Percentiles rank a stretch among this genome's conserved stretches.
Evolutionary conservation across 1,139 yeast genomes (phyloP).

Genomic region (Pichia sp.): DNA sequence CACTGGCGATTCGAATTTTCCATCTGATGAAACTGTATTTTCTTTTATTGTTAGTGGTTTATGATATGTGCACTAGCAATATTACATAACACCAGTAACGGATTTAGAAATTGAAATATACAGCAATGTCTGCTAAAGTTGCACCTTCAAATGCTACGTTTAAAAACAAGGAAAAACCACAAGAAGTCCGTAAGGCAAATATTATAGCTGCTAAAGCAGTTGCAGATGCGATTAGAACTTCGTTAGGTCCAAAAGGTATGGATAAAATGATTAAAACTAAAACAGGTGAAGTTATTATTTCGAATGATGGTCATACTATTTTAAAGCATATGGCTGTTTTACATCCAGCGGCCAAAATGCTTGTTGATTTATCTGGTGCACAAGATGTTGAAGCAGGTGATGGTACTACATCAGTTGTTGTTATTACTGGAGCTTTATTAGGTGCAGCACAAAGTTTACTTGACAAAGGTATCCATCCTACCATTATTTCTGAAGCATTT

Average conservation of each 20-base stretch:
- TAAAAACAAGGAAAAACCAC: constrained; percentile 94
- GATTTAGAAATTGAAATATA: background rate
- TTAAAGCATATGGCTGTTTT: constrained; percentile 95
- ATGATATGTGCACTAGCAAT: too few relatives aligned
- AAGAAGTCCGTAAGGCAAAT: constrained; percentile 90
- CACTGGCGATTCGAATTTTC: background rate
- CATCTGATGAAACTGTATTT: background rate
- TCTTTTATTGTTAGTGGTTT: too few relatives aligned
- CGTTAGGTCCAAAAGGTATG: constrained; percentile 98
- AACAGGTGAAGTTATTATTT: constrained; percentile 85
- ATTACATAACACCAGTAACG: background rate
- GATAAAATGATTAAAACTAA: constrained; percentile 97
- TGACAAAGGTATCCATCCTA: constrained; percentile 92
- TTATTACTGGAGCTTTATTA: constrained; percentile 85
- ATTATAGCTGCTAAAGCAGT: constrained; percentile 96
- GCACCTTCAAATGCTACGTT: constrained; percentile 80
- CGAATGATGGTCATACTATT: constrained; percentile 97
- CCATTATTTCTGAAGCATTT: constrained; percentile 89
- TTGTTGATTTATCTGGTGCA: constrained; percentile 94
- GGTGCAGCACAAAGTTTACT: constrained; percentile 92
- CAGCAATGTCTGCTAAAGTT: constrained; percentile 24
- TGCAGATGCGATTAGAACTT: constrained; percentile 95
- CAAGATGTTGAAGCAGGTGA: constrained; percentile 99
- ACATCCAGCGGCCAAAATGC: constrained; percentile 98
- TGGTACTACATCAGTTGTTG: constrained; percentile 97